Conservation (phyloP, 805 yeast genomes). For the Saturnispora quitensis region DNA sequence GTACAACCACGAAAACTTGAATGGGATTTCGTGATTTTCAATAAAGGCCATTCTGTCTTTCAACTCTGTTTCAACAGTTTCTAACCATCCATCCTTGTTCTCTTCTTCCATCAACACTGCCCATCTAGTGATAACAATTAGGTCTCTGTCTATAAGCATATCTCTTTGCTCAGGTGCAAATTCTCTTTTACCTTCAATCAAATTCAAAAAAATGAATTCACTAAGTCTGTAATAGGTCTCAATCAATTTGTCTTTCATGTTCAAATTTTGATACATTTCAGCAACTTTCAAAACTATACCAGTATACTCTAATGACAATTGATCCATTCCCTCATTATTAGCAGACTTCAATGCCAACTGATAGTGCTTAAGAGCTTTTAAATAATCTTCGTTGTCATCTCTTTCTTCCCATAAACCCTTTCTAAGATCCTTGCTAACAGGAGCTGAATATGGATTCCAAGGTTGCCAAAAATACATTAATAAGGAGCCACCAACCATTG, state of each 20-base stretch:
- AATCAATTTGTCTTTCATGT: slow-evolving; percentile 53
- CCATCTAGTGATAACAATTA: slow-evolving; percentile 22
- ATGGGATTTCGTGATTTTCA: slow-evolving; percentile 15
- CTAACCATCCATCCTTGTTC: slow-evolving; percentile 6
- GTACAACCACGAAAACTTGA: slow-evolving; percentile 11
- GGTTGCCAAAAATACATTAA: slow-evolving; percentile 27
- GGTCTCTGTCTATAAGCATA: slow-evolving; percentile 22
- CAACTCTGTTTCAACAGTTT: slow-evolving; percentile 15
- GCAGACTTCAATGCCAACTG: slow-evolving; percentile 65
- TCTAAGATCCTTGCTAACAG: slow-evolving; percentile 62
- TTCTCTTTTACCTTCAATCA: slow-evolving; percentile 17
- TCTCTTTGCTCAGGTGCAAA: slow-evolving; percentile 18
- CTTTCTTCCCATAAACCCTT: slow-evolving; percentile 80
- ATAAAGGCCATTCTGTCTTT: slow-evolving; percentile 22
- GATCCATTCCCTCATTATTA: slow-evolving; percentile 43
- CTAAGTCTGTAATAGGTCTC: slow-evolving; percentile 35
- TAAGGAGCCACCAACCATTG: slow-evolving; percentile 15
- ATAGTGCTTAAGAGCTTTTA: slow-evolving; percentile 61
- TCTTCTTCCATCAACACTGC: slow-evolving; percentile 15
- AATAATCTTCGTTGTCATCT: slow-evolving; percentile 52
- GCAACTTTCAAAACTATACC: slow-evolving; percentile 83
- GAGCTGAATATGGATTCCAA: slow-evolving; percentile 26
- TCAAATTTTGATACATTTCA: slow-evolving; percentile 73
- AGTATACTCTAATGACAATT: slow-evolving; percentile 70
- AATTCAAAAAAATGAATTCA: slow-evolving; percentile 22